Percentiles rank a stretch among this genome's conserved stretches.
Evolutionary conservation across 2,329 filamentous ascomycete genomes (phyloP).

Genomic region (Ophiosphaerella korrae): DNA sequence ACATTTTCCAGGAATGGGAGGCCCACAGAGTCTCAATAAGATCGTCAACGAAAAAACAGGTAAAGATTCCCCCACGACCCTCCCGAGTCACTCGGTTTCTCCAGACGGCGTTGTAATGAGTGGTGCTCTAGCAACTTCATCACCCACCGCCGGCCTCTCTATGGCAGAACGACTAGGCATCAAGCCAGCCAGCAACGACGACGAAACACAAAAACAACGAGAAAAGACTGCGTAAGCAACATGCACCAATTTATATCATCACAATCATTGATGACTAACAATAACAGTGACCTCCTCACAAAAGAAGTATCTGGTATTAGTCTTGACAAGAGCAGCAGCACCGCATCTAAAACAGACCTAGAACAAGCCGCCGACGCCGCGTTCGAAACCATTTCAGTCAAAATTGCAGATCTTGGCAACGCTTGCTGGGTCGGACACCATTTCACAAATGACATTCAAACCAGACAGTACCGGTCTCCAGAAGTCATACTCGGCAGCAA

Average conservation of each 20-base stretch:
- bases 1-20: conserved; percentile 56
- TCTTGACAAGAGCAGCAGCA: conserved; percentile 69
- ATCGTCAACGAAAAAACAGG: conserved; percentile 74
- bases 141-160: conserved; percentile 54
- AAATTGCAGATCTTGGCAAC: conserved; percentile 97
- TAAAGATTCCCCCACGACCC: conserved; percentile 57
- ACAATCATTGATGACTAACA: conserved; percentile 1
- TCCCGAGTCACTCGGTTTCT: conserved; percentile 47
- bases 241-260: background rate
- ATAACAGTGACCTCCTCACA: conserved; percentile 77
- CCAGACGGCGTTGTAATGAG: conserved; percentile 59
- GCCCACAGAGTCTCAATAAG: conserved; percentile 78
- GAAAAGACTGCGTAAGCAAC: conserved; percentile 88
- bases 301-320: conserved; percentile 95
- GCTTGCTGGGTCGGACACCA: conserved; percentile 99
- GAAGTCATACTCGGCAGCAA: conserved; percentile 96
- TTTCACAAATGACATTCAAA: conserved; percentile 99
- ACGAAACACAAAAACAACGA: conserved; percentile 71
- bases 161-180: conserved; percentile 65
- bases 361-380: conserved; percentile 61
- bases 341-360: conserved; percentile 54
- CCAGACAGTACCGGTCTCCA: conserved; percentile 92
- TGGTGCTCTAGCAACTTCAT: conserved; percentile 58
- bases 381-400: conserved; percentile 91
- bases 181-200: conserved; percentile 57